Percentiles rank a stretch among this genome's conserved stretches.
These are phyloP conservation scores for Gremmenia infestans DNA, from an alignment of 2,329 filamentous ascomycete genomes.

Conservation along the genomic window DNA sequence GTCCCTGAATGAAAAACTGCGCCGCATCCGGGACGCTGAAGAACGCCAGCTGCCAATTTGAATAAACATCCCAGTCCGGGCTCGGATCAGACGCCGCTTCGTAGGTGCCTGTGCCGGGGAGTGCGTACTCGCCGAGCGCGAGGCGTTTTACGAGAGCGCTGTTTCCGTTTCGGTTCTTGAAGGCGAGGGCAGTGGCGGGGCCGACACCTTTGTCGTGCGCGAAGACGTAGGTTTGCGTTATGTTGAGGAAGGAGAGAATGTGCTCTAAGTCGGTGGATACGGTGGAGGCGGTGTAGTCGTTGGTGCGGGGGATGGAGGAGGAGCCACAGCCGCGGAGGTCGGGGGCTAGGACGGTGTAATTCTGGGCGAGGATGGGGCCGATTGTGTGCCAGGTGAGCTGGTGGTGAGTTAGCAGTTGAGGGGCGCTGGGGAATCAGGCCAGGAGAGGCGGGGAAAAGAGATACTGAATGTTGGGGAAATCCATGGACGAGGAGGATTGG, in stretches of 20 bases:
- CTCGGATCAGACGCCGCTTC: conserved; percentile 29
- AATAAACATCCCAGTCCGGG: conserved; percentile 37
- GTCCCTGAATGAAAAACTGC: conserved; percentile 40
- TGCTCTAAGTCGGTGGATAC: conserved; percentile 36
- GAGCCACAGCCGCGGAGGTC: conserved; percentile 48
- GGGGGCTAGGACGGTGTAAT: conserved; percentile 40
- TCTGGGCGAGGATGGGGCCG: conserved; percentile 33
- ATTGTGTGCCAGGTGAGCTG: conserved; percentile 46
- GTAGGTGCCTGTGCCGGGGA: conserved; percentile 39
- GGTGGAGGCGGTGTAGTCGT: neutral
- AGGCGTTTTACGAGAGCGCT: conserved; percentile 31
- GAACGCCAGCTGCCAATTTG: conserved; percentile 40
- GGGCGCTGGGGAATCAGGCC: no score
- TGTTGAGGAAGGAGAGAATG: conserved; percentile 39
- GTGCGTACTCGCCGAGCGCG: conserved; percentile 36
- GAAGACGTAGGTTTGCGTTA: conserved; percentile 39
- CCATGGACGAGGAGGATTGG: conserved; percentile 45
- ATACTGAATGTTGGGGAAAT: conserved; percentile 30
- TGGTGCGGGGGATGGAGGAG: neutral
- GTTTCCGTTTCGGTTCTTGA: conserved; percentile 28
- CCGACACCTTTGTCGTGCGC: conserved; percentile 43
- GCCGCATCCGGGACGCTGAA: conserved; percentile 43
- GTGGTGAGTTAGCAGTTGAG: conserved; percentile 34
- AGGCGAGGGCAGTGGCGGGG: conserved; percentile 37
- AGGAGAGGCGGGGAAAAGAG: no score